Conservation (phyloP, 352 stramenopile genomes). For the Phytophthora constricta region DNA sequence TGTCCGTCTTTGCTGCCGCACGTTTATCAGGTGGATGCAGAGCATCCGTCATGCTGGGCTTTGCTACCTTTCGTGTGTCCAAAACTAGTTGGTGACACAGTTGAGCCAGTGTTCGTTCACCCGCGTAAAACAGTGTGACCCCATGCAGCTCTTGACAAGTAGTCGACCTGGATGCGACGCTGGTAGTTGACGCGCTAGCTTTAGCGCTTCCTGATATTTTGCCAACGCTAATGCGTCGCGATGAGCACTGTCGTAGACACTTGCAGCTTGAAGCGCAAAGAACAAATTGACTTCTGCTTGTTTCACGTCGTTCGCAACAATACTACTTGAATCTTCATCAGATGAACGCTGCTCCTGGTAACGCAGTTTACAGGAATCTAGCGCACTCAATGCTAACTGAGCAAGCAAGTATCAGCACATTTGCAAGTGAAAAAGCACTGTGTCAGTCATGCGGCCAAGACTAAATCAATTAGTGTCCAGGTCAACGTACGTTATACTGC, state of each 20-base stretch:
- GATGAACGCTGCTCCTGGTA: slow-evolving; percentile 35
- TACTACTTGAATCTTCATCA: neutral
- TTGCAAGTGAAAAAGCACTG: neutral
- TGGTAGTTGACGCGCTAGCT: slow-evolving; percentile 43
- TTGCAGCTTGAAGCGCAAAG: slow-evolving; percentile 57
- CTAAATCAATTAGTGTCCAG: neutral
- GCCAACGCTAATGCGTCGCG: slow-evolving; percentile 54
- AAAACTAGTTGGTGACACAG: slow-evolving; percentile 67
- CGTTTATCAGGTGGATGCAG: slow-evolving; percentile 5
- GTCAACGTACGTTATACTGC: slow-evolving; percentile 60
- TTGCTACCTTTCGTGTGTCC: slow-evolving; percentile 38
- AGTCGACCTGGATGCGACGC: slow-evolving; percentile 39
- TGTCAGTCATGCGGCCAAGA: neutral
- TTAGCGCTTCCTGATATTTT: slow-evolving; percentile 63
- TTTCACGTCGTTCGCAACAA: slow-evolving; percentile 15
- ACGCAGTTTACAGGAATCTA: slow-evolving; percentile 49
- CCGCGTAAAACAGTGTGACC: slow-evolving; percentile 65
- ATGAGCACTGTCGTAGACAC: slow-evolving; percentile 60
- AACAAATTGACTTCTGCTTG: slow-evolving; percentile 55
- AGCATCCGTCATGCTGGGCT: slow-evolving; percentile 17
- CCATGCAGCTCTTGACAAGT: slow-evolving; percentile 58
- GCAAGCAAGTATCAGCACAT: neutral
- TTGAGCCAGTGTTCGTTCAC: slow-evolving; percentile 54
- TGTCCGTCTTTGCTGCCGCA: slow-evolving; percentile 11
- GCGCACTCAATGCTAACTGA: slow-evolving; percentile 63